phyloP scores from a whole-genome alignment of 805 yeast genomes.

The Saccharomycopsis selenospora region DNA sequence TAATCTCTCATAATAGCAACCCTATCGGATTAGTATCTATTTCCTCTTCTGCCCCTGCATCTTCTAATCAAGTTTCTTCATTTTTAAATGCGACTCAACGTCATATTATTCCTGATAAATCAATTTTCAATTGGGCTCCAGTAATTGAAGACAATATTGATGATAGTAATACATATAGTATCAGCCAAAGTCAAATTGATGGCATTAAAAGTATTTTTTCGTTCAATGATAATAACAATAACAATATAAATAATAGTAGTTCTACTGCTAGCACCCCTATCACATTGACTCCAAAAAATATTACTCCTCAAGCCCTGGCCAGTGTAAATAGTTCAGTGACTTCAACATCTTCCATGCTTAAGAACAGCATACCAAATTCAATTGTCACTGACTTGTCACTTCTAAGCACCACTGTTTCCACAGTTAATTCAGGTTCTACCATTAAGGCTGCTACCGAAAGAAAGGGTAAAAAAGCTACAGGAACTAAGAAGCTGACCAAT shows the following conservation, averaged over 20 bases:
- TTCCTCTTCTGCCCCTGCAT: background rate
- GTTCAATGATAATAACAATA: background rate
- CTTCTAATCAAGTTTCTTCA: too few relatives aligned
- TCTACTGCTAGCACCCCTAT: conserved; percentile 4
- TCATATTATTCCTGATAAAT: background rate
- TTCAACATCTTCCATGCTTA: conserved; percentile 1
- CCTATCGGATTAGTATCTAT: too few relatives aligned
- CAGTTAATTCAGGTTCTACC: background rate
- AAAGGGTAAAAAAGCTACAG: background rate
- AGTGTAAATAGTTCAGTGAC: conserved; percentile 1
- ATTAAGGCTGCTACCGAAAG: background rate
- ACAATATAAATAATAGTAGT: background rate
- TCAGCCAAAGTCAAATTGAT: conserved; percentile 10
- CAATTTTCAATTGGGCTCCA: conserved; percentile 1
- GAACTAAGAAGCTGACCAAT: background rate
- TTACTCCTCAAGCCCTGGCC: conserved; percentile 1
- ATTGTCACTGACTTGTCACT: background rate
- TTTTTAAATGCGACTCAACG: background rate
- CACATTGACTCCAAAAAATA: background rate
- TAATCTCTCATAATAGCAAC: too few relatives aligned
- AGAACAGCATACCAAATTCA: background rate
- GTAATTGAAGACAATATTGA: background rate
- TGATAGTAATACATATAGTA: background rate
- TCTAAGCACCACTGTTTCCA: background rate
- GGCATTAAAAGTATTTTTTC: conserved; percentile 14